Evolutionary conservation across 768 basidiomycete genomes (phyloP).

Genomic region (Leucocoprinus leucothites): DNA sequence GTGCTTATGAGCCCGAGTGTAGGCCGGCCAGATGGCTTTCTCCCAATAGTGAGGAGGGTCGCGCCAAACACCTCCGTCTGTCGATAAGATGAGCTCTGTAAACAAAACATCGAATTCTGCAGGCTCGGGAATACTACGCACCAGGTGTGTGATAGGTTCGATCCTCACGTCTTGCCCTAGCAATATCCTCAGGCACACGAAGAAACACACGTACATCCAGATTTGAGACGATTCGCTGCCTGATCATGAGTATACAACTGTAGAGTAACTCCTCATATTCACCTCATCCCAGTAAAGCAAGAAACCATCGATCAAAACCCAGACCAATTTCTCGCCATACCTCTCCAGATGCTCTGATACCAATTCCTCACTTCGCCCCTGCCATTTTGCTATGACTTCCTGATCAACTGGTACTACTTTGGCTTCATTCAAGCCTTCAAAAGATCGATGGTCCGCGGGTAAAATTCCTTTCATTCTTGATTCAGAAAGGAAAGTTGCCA

Average conservation of each 20-base stretch:
- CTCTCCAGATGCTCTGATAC: conserved; percentile 34
- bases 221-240: conserved; percentile 64
- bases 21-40: conserved; percentile 92
- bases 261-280: conserved; percentile 14
- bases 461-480: conserved; percentile 70
- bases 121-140: conserved; percentile 34
- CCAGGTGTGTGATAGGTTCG: conserved; percentile 90
- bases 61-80: conserved; percentile 85
- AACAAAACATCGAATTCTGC: neutral
- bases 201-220: conserved; percentile 81
- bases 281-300: conserved; percentile 89
- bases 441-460: conserved; percentile 70
- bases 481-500: conserved; percentile 57
- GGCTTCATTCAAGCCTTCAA: conserved; percentile 90
- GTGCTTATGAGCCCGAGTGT: conserved; percentile 72
- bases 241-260: neutral
- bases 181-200: conserved; percentile 73
- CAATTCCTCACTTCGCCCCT: conserved; percentile 45
- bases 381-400: conserved; percentile 46
- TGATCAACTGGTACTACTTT: conserved; percentile 59
- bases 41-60: conserved; percentile 92
- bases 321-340: conserved; percentile 50
- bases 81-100: neutral
- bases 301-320: conserved; percentile 93
- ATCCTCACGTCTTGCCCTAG: conserved; percentile 72